These are phyloP conservation scores for Hyparrhenia diplandra DNA, from an alignment of 176 grass and related monocot species.

Conservation along the genomic window DNA sequence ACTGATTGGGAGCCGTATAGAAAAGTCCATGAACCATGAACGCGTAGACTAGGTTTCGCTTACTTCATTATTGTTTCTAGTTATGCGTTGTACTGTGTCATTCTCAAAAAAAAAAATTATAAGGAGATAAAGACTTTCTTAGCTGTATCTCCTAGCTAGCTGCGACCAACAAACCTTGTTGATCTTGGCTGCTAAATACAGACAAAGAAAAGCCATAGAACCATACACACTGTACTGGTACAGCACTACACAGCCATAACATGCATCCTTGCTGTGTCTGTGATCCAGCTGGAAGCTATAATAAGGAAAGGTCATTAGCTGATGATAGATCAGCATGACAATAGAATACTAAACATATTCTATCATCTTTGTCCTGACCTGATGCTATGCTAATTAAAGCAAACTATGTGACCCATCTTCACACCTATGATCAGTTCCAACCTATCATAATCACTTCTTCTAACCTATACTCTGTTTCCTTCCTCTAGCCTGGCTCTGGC, in stretches of 20 bases:
- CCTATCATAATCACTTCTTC: not conserved
- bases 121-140: not conserved
- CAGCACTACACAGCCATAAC: not conserved
- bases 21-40: not conserved
- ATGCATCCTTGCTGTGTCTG: not conserved
- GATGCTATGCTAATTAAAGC: too few relatives aligned
- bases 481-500: not conserved
- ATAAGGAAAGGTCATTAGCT: not conserved
- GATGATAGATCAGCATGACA: not conserved
- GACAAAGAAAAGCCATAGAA: conserved; percentile 31
- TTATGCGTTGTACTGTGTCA: too few relatives aligned
- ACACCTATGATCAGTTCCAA: not conserved
- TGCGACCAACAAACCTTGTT: not conserved
- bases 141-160: not conserved
- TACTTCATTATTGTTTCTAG: not conserved
- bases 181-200: conserved; percentile 9
- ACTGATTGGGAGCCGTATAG: not conserved
- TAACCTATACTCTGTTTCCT: not conserved
- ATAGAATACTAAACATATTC: not conserved
- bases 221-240: conserved; percentile 1
- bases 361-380: conserved; percentile 4
- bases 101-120: too few relatives aligned
- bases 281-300: conserved; percentile 6
- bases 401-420: not conserved
- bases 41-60: not conserved